Conservation (phyloP, 495 filamentous ascomycete genomes). For the Hyaloscypha bicolor region DNA sequence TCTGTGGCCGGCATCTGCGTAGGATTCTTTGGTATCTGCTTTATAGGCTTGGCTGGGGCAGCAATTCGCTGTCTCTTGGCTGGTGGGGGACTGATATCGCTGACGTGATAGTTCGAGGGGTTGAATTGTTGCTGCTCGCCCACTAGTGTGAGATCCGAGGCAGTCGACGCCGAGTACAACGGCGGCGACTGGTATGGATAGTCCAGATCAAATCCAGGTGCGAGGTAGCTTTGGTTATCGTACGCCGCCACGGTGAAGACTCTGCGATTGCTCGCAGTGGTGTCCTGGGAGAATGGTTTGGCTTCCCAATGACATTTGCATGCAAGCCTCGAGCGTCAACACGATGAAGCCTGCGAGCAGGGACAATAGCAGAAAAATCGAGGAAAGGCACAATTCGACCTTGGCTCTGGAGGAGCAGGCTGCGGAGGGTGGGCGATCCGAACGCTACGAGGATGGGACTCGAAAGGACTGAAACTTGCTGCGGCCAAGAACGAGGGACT, state of each 20-base stretch:
- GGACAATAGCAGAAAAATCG: background rate
- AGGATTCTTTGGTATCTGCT: slow-evolving; percentile 14
- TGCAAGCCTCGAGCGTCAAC: slow-evolving; percentile 1
- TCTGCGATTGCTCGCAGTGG: slow-evolving; percentile 33
- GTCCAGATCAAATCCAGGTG: slow-evolving; percentile 28
- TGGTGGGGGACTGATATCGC: slow-evolving; percentile 26
- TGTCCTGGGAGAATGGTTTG: slow-evolving; percentile 4
- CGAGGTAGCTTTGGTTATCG: slow-evolving; percentile 31
- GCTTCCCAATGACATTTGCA: slow-evolving; percentile 26
- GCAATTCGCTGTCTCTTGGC: slow-evolving; percentile 33
- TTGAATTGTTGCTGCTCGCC: slow-evolving; percentile 31
- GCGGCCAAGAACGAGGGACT: background rate
- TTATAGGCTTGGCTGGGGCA: slow-evolving; percentile 23
- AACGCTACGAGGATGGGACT: slow-evolving; percentile 12
- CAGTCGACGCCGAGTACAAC: slow-evolving; percentile 30
- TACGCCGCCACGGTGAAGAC: slow-evolving; percentile 32
- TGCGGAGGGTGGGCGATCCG: slow-evolving; percentile 21
- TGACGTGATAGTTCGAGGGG: slow-evolving; percentile 16
- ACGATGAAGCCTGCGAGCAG: slow-evolving; percentile 1
- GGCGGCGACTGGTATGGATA: slow-evolving; percentile 32
- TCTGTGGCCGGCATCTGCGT: slow-evolving; percentile 32
- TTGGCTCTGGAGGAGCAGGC: background rate
- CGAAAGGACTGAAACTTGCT: slow-evolving; percentile 16
- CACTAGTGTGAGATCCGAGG: slow-evolving; percentile 27
- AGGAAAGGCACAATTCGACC: background rate